These are phyloP conservation scores for Phytophthora macrochlamydospora DNA, from an alignment of 352 stramenopile genomes.

Conservation along the genomic window DNA sequence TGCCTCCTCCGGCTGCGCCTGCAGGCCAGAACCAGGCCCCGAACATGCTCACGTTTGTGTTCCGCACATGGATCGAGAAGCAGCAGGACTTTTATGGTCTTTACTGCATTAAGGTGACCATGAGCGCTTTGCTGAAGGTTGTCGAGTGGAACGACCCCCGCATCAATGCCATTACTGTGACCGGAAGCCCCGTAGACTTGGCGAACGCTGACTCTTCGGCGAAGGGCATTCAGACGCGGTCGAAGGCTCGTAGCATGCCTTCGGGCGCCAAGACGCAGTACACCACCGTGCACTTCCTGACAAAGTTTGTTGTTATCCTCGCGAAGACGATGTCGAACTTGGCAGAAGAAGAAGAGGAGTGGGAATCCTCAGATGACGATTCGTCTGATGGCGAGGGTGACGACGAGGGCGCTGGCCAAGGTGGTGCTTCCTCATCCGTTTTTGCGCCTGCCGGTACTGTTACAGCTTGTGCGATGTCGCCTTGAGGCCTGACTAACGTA, in stretches of 20 bases:
- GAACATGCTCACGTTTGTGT: conserved; percentile 83
- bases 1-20: conserved; percentile 45
- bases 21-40: conserved; percentile 25
- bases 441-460: conserved; percentile 76
- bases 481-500: conserved; percentile 5
- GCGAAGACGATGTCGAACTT: conserved; percentile 75
- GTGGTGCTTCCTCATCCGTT: conserved; percentile 44
- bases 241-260: conserved; percentile 47
- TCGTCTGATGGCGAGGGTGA: conserved; percentile 67
- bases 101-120: conserved; percentile 86
- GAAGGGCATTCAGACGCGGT: conserved; percentile 59
- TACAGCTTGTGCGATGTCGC: not conserved
- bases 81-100: conserved; percentile 84
- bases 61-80: conserved; percentile 84
- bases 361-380: conserved; percentile 76
- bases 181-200: conserved; percentile 50
- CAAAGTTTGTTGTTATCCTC: conserved; percentile 76
- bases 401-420: conserved; percentile 20
- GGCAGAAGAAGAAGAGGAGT: conserved; percentile 79
- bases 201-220: conserved; percentile 3
- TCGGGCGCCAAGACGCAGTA: conserved; percentile 44
- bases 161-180: conserved; percentile 68
- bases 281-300: conserved; percentile 77
- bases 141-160: conserved; percentile 77
- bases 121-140: conserved; percentile 76